phyloP scores from a whole-genome alignment of 1,284 basidiomycete species.

The Agaricales sp. region DNA sequence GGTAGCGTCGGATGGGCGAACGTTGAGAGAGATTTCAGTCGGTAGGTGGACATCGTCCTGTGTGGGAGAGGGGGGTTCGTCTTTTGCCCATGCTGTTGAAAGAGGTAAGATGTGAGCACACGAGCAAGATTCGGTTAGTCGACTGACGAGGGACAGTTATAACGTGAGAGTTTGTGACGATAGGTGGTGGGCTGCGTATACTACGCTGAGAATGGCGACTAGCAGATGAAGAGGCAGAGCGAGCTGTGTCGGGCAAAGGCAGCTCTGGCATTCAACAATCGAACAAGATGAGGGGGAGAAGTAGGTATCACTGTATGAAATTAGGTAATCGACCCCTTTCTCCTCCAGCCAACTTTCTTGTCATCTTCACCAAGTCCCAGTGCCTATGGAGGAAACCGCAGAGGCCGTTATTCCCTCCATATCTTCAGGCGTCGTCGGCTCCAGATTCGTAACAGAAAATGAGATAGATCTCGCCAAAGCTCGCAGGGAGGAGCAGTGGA shows the following conservation, averaged over 20 bases:
- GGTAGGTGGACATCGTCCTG: slow-evolving; percentile 25
- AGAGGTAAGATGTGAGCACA: slow-evolving; percentile 12
- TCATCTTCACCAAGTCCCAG: slow-evolving; percentile 1
- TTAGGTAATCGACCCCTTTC: not conserved
- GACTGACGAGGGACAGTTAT: slow-evolving; percentile 63
- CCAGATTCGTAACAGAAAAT: slow-evolving; percentile 69
- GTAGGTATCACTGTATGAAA: not conserved
- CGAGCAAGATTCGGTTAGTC: slow-evolving; percentile 9
- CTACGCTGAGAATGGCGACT: not conserved
- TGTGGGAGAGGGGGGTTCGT: slow-evolving; percentile 68
- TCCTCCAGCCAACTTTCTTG: slow-evolving; percentile 4
- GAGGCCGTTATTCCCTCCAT: slow-evolving; percentile 54
- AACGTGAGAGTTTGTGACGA: slow-evolving; percentile 33
- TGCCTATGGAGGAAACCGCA: slow-evolving; percentile 29
- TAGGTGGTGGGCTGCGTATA: not conserved
- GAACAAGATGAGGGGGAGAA: not conserved
- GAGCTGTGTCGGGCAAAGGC: not conserved
- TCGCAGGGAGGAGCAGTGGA: slow-evolving; percentile 81
- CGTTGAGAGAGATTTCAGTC: slow-evolving; percentile 9
- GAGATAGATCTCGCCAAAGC: slow-evolving; percentile 75
- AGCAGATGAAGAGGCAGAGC: not conserved
- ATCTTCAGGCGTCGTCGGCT: slow-evolving; percentile 56
- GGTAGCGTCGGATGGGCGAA: slow-evolving; percentile 36
- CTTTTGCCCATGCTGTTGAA: slow-evolving; percentile 63
- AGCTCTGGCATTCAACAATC: not conserved